Base-by-base conservation (phyloP, 805 yeast genomes). In the Lachancea meyersii region DNA sequence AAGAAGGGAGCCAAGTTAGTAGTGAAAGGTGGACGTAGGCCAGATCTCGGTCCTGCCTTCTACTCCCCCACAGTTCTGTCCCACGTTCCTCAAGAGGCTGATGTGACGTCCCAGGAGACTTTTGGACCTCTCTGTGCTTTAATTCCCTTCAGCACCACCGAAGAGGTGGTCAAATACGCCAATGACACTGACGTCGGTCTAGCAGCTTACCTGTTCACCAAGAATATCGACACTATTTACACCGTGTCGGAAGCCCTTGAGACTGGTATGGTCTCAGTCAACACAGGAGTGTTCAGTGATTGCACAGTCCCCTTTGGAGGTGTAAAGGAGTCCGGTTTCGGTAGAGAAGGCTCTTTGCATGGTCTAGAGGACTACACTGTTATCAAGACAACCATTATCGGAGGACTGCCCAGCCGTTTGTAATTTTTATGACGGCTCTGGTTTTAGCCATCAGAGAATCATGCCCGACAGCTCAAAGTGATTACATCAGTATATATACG, bases 111-210 rank as follows among this genome's bases (percentile, higher is more conserved):
- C 30, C 82, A 79, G 52, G 86, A 79, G 61, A 78, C 82, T 4
- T 79, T 79, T 51, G 85, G 85, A 26, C 85, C 86, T 2, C 63
- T 79, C 45, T 80, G 77, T 43, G 79, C 82, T 3, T 60, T 79
- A 11, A 63, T 74, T 39, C 70, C 75, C 45, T 80, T 79, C 50
- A 71, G 71, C n/a, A 67, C 73, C 27, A 60, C 68, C 31, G 75
- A 78, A 41, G 74, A 78, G 50, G 85, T 72, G 6, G 67, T 79
- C 36, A 53, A 56, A 10, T 68, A 65, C 54, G 79, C 82, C 42
- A 79, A 79, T 52, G 76, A 73, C 43, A 67, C 76, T 26, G 71
- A 68, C 23, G 73, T 67, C 44, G 86, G 85, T 18, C 68, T 79
- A 48, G 82, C 82, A 3, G 67, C 82, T 2, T 78, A 77, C 52